Evolutionary conservation across 345 rosid genomes (phyloP).

Genomic region (Syzygium jambos): DNA sequence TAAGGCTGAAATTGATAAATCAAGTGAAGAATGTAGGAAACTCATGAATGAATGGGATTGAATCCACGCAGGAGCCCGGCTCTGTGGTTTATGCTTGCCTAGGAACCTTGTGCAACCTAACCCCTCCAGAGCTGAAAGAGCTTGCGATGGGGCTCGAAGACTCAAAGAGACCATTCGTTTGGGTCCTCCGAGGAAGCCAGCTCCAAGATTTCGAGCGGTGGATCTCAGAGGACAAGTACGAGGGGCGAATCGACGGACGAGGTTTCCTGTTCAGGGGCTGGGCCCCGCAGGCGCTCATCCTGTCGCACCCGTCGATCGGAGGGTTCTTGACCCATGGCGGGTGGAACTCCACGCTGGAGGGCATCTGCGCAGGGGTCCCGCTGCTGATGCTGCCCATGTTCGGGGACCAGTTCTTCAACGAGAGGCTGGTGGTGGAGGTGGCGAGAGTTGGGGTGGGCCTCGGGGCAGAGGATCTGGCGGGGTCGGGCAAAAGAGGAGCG

Average conservation of each 20-base stretch:
- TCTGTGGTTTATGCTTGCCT: constrained; percentile 30
- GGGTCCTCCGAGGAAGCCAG: constrained; percentile 14
- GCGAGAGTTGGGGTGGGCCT: constrained; percentile 10
- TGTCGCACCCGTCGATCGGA: constrained; percentile 24
- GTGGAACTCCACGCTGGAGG: constrained; percentile 27
- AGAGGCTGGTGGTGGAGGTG: constrained; percentile 19
- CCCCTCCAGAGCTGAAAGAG: constrained; percentile 4
- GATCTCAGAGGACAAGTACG: constrained; percentile 15
- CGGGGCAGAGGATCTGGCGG: constrained; percentile 8
- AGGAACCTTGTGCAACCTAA: constrained; percentile 14
- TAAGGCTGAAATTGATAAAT: not conserved
- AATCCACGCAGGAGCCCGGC: not conserved
- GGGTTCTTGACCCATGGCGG: constrained; percentile 36
- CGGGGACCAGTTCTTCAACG: constrained; percentile 31
- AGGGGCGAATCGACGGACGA: constrained; percentile 14
- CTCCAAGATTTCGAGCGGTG: constrained; percentile 15
- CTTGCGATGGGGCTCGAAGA: constrained; percentile 29
- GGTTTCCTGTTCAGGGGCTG: constrained; percentile 24
- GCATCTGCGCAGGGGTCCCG: constrained; percentile 19
- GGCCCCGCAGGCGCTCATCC: constrained; percentile 28
- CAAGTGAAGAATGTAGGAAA: not conserved
- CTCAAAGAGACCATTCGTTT: constrained; percentile 19
- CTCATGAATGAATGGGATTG: constrained; percentile 20
- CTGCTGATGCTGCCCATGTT: constrained; percentile 27
- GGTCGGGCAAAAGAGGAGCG: not conserved